Base-by-base conservation (phyloP, 2,329 filamentous ascomycete species). In the Aspergillus calidoustus region DNA sequence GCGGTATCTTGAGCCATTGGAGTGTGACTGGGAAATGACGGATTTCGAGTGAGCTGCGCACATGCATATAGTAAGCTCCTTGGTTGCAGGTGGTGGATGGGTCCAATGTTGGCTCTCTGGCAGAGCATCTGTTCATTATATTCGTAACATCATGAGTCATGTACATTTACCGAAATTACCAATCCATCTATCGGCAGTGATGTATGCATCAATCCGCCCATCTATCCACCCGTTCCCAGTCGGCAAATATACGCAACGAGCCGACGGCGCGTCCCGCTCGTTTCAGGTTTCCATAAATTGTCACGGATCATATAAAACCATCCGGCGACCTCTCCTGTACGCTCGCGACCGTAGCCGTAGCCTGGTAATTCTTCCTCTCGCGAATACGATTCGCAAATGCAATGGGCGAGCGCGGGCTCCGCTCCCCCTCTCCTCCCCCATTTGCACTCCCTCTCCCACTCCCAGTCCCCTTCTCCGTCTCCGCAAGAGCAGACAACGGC, bases 1-100 rank as follows among this genome's bases (percentile, higher is more conserved):
- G 13, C 68, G 69, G 28, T 80, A 56, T 43, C 53, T 38, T 15
- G 59, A 64, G 19, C 57, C 61, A 7, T 52, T 59, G 44, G 44
- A 19, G n/a, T 46, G 23, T 25, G 22, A 23, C 1, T 57, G 50
- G 57, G 50, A 54, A 4, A 4, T 25, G 23, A 22, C 53, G 3
- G 46, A 51, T 25, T 50, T 55, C 15, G 46, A 57, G 7, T 57
- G 19, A 49, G 8, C 8, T 9, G 8, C 23, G n/a, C 7, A 17
- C 25, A 28, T 28, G 25, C 25, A 41, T 41, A 15, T 41, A 11
- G 34, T 41, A 41, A 41, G 34, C 17, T 5, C 11, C 15, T 15
- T 15, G 25, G 25, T 28, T 7, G 25, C 34, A 41, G 19, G 46
- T 19, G 9, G 2, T 41, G 8, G 34, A 15, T 41, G 11, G 13